A percentile compares a stretch with the other conserved stretches of the same genome.
These are phyloP conservation scores for Backusella mclennaniae DNA, from an alignment of 192 early-diverging fungal species.

Conservation along the genomic window DNA sequence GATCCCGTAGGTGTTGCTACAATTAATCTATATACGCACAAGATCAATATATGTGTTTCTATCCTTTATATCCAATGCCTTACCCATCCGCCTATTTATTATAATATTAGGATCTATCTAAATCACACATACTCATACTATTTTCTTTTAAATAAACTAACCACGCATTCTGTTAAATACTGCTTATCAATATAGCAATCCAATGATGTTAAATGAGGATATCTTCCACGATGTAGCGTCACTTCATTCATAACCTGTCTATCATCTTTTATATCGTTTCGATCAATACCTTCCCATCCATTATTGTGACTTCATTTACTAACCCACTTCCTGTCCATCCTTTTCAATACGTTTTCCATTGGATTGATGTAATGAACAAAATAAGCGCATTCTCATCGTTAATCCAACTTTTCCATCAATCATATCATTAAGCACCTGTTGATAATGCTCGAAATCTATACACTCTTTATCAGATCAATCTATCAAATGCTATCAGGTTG, in stretches of 20 bases:
- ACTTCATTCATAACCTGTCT: slow-evolving; percentile 86
- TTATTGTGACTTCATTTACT: not conserved
- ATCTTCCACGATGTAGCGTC: slow-evolving; percentile 80
- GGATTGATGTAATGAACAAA: slow-evolving; percentile 57
- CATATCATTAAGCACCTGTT: slow-evolving; percentile 55
- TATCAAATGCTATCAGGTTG: not conserved
- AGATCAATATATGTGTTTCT: not conserved
- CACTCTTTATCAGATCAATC: not conserved
- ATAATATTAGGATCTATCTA: not conserved
- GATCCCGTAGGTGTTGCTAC: slow-evolving; percentile 90
- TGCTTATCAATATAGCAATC: slow-evolving; percentile 81
- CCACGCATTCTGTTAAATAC: slow-evolving; percentile 81
- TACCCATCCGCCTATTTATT: slow-evolving; percentile 19
- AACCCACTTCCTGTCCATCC: slow-evolving; percentile 49
- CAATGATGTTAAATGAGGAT: slow-evolving; percentile 79
- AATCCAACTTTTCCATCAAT: slow-evolving; percentile 65
- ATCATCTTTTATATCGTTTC: slow-evolving; percentile 23
- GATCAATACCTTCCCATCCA: not conserved
- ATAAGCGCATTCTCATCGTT: slow-evolving; percentile 77
- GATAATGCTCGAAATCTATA: slow-evolving; percentile 65
- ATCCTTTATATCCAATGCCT: not conserved
- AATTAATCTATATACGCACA: slow-evolving; percentile 56
- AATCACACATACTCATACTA: too few species aligned
- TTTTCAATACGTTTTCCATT: slow-evolving; percentile 51
- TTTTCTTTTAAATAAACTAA: slow-evolving; percentile 27